Evolutionary conservation across 129 eudicot genomes (phyloP), one percentile per base, ranked within the genome.

Genomic region (Scalesia atractyloides): DNA sequence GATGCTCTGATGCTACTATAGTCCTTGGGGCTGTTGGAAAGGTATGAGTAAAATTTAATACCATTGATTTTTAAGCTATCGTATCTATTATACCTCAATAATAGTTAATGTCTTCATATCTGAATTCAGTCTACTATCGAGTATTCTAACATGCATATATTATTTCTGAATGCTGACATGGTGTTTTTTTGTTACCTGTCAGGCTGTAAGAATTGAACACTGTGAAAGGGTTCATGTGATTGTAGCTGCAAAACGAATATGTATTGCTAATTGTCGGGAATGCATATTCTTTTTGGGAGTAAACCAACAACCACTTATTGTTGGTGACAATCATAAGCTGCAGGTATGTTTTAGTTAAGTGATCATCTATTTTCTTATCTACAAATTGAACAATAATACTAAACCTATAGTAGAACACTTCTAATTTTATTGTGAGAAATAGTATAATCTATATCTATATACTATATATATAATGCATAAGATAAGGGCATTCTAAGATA

Each of bases 171-270:
- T 63, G 69, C 43, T 47, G 69, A 20, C 58, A 63, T 15, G n/a
- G 15, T 4, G 13, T 14, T 17, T 4, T 73, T 50, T 16, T 41
- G n/a, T 14, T 74, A 20, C 63, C 44, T 69, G 74, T 69, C 85
- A 94, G 99, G 99, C 97, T 74, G 88, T 94, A 73, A 86, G 99
- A 90, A 72, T 94, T 66, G 97, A 94, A 80, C 99, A 94, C 66
- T 94, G 99, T 78, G 99, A 94, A 81, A 87, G 99, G 76, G 97
- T 94, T 83, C 99, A 94, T 80, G 83, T 94, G 57, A 94, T 94
- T 76, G 71, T 79, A 50, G 97, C 97, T 7, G 88, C 99, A 59
- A 94, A 86, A 58, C 90, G 99, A 26, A 88, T 90, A 67, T 88
- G 97, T 69, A 90, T 94, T 72, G 97, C 96, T 60, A 94, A 94